Base-by-base conservation (phyloP, 345 rosid species). In the Cardamine chenopodiifolia region DNA sequence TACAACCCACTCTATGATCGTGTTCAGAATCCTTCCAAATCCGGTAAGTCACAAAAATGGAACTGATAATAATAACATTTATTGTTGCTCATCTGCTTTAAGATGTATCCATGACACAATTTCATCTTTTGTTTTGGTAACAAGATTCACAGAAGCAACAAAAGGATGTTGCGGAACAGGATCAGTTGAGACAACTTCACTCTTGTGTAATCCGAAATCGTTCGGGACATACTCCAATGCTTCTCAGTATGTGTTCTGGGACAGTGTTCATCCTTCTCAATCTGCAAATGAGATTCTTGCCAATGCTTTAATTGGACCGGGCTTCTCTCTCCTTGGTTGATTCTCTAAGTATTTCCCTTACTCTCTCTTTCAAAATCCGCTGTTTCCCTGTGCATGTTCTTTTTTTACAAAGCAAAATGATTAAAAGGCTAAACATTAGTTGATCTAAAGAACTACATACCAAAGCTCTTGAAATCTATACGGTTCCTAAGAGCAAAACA, bases 151-250 rank as follows among this genome's bases (percentile, higher is more conserved):
- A 39, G 96, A 92, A 83, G 97, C 91, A 58, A 82, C 72, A n/a
- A 92, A 73, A 79, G 99, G 97, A 29, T 95, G 97, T 68, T 92
- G 98, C 52, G 97, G 99, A 69, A 87, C 96, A 15, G 96, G 99
- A 61, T 83, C 82, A 2, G 73, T 90, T 0, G 98, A 95, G 84
- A 89, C 91, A 29, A 92, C 96, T 0, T 20, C 62, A 35, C 78
- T 90, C 61, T 70, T 95, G 83, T 95, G 98, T 87, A 92, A 92
- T 79, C 86, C 91, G 1, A 82, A 80, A 35, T 75, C 98, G 2
- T 73, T 19, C 4, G 92, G 97, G 56, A 89, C 96, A 47, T 95
- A 98, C 47, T 5, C 96, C 2, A 89, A 90, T 77, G 97, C 99
- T 22, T 77, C 86, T 18, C 85, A 87, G 79, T 90, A 88, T 78